Base-by-base conservation (phyloP, 352 stramenopile genomes). In the Aphanomyces euteiches region DNA sequence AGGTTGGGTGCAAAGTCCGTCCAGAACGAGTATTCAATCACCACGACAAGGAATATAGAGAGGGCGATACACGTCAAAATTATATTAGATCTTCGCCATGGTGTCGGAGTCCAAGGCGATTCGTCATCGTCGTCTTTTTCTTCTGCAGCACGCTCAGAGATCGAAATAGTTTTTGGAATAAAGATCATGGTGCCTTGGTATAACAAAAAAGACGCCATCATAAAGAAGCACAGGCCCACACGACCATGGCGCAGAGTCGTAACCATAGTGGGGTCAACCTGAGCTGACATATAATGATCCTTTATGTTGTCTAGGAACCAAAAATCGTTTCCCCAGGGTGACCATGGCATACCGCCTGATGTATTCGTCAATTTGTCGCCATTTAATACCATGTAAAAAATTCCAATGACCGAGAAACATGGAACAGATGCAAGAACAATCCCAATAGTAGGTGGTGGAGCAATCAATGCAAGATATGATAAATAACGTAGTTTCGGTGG, bases 21-120 rank as follows among this genome's bases (percentile, higher is more conserved):
- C 96, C 96, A 99, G 72, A 98, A 98, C 15, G 92, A 98, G 56
- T 98, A 96, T 76, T 99, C 96, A 15, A 98, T 79, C 76, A 98
- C 88, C 6, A 98, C 74, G 7, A 97, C 88, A 45, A 98, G 83
- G 38, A 98, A 97, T 5, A 99, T 77, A 5, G 85, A 90, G 15
- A 98, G 84, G 10, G 96, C 63, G 41, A 98, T 85, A 34, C 85
- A 97, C n/a, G 88, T 89, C 72, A 97, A 97, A 13, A 98, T 88
- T 73, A 99, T 89, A 70, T 98, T 98, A 36, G 89, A 89, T 21
- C 96, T 83, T 75, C 98, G 98, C 97, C 96, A 99, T 69, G 95
- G 84, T 5, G 87, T 96, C 0, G 92, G 89, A 78, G 84, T 93
- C 91, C 91, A 98, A 15, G 92, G 86, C 59, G 72, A 90, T 5